Evolutionary conservation across 108 stramenopile genomes (phyloP), one percentile per base, ranked within the genome.

Genomic region (Skeletonema potamos): DNA sequence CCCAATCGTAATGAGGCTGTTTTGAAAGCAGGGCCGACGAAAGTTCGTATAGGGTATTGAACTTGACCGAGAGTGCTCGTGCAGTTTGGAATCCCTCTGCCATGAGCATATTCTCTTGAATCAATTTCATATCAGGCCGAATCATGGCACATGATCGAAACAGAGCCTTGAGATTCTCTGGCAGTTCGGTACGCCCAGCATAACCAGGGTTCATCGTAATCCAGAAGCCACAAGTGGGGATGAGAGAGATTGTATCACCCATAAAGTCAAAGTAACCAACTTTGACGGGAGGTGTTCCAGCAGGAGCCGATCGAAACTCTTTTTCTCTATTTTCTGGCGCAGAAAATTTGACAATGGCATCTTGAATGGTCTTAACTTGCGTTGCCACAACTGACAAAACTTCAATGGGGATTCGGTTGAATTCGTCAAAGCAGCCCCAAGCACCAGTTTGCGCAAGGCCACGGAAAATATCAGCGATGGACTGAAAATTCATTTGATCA

Each of bases 161-260:
- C 20, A 95, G 78, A 26, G 88, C 95, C 85, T 96, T 95, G 36
- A 95, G 68, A 68, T 96, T 96, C 70, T 96, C 95, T 11, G 95
- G 95, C 34, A 96, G 77, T 74, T 94, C 93, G 22, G 95, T 96
- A 41, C 95, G 82, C 18, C 95, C 95, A 1, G 95, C 95, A 64
- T 96, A 96, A 2, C 95, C 95, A 6, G 95, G 95, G 68, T 95
- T 95, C 95, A 96, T 96, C 66, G 95, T 96, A 67, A 96, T 95
- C 73, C 85, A 96, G 61, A 95, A 92, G 18, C 95, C 95, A 59
- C 90, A 92, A 3, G 93, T 93, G 7, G 95, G 95, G 27, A 95
- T 85, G 29, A 96, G 85, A 58, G 87, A 90, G 54, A 96, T 91
- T 26, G 74, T 84, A 33, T 93, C 93, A 12, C 93, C 93, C 76